Evolutionary conservation across 441 rosid species (phyloP), one percentile per base, ranked within the genome.

Genomic region (Melastoma candidum): DNA sequence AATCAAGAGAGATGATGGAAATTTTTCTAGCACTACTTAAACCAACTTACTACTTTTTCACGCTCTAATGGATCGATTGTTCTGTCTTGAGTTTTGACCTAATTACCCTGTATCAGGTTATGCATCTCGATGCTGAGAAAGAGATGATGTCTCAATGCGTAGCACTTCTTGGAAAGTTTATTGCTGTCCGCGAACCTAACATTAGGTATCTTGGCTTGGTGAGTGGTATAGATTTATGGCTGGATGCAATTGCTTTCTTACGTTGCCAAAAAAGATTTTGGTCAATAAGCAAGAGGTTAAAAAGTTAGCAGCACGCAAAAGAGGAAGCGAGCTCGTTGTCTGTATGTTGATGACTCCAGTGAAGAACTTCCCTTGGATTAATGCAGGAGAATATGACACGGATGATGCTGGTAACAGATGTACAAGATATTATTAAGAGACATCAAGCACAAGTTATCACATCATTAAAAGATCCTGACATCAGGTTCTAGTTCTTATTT

Each of bases 61-160:
- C 2, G 56, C 61, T 50, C 48, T 17, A 27, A 59, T 64, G 45
- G 55, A 43, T 51, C 14, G 53, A n/a, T 25, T 29, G 41, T 32
- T 41, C 36, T 53, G 61, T 2, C 56, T 63, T 27, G 56, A 29
- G 22, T 36, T 62, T 36, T 63, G 32, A 24, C 49, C 49, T 2
- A 5, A 51, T 53, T 53, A 54, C 44, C 49, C 53, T 14, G 6
- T 64, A 45, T 46, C 74, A 94, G 99, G 96, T 94, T 68, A 87
- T 94, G 94, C 99, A 94, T 77, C 97, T 94, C 68, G 95, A 94
- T 82, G 97, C 99, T 60, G 97, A 94, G 72, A 90, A 85, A 56
- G 99, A 94, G 79, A 90, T 94, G 97, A 87, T 94, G 92, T 87
- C 97, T 68, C 99, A 90, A 68, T 87, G 99, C 65, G 94, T 94